These are phyloP conservation scores for Ophiostoma montium DNA, from an alignment of 2,329 filamentous ascomycete genomes.

Conservation along the genomic window DNA sequence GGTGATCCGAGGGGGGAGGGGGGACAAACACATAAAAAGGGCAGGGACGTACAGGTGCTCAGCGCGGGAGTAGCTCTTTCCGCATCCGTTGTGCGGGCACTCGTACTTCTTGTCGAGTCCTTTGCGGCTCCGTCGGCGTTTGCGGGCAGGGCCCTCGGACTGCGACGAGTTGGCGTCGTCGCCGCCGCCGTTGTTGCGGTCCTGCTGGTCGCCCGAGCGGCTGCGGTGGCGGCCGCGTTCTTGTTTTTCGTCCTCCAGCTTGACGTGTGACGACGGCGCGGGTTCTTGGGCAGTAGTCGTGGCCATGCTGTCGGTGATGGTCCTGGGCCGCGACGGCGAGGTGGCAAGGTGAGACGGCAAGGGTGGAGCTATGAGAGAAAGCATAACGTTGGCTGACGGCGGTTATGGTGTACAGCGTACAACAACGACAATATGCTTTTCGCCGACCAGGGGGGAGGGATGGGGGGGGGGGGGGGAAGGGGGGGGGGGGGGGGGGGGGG, in stretches of 20 bases:
- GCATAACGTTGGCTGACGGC: neutral
- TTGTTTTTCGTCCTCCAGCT: constrained; percentile 23
- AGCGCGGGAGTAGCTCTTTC: constrained; percentile 90
- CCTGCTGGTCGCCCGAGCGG: constrained; percentile 20
- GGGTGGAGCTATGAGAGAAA: neutral
- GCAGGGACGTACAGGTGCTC: constrained; percentile 64
- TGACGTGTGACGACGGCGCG: constrained; percentile 27
- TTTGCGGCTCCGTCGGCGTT: constrained; percentile 60
- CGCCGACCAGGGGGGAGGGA: neutral
- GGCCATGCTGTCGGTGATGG: constrained; percentile 21
- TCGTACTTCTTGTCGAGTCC: constrained; percentile 70
- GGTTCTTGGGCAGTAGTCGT: constrained; percentile 24
- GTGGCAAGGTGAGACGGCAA: neutral
- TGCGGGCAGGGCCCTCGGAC: constrained; percentile 38
- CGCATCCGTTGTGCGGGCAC: constrained; percentile 75
- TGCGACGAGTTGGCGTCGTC: constrained; percentile 36
- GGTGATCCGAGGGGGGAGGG: too few species aligned
- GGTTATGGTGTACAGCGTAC: neutral
- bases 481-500: too few species aligned
- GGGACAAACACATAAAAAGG: neutral
- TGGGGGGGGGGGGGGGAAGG: too few species aligned
- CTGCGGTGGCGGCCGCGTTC: constrained; percentile 28
- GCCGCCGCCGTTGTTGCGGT: constrained; percentile 23
- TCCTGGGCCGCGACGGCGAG: neutral
- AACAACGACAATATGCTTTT: too few species aligned